phyloP scores from a whole-genome alignment of 2,329 filamentous ascomycete species.

The Sordariomycetes sp. region DNA sequence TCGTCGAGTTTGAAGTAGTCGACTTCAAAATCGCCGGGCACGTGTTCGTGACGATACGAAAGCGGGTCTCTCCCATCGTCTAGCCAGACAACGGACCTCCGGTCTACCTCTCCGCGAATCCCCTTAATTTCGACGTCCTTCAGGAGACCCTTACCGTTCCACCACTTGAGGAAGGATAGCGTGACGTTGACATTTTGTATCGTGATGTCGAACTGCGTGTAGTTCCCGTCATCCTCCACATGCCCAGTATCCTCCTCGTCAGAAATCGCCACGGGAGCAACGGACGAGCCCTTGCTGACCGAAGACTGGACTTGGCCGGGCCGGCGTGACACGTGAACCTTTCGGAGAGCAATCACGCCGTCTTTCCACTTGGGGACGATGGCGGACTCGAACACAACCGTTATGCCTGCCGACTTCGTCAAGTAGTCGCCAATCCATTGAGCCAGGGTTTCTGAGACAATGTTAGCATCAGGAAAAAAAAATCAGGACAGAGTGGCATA shows the following conservation, averaged over 20 bases:
- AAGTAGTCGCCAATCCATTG: conserved; percentile 92
- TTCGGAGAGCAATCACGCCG: conserved; percentile 90
- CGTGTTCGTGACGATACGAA: conserved; percentile 76
- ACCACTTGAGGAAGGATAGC: conserved; percentile 96
- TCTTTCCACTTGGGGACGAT: conserved; percentile 94
- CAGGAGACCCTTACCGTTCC: conserved; percentile 87
- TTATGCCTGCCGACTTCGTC: conserved; percentile 83
- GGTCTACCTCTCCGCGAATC: conserved; percentile 81
- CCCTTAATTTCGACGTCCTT: conserved; percentile 91
- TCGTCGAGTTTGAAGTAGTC: conserved; percentile 96
- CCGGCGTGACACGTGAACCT: conserved; percentile 86
- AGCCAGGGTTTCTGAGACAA: conserved; percentile 64
- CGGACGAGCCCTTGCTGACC: conserved; percentile 84
- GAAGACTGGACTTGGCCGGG: conserved; percentile 71
- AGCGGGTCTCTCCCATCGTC: conserved; percentile 52
- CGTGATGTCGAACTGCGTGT: conserved; percentile 92
- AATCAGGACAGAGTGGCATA: background rate
- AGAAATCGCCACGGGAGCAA: conserved; percentile 72
- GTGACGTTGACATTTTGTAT: conserved; percentile 95
- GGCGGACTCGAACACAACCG: conserved; percentile 92
- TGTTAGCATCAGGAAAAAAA: conserved; percentile 9
- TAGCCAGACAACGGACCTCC: conserved; percentile 67
- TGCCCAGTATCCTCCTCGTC: conserved; percentile 23
- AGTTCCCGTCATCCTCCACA: conserved; percentile 76
- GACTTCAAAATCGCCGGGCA: conserved; percentile 90